Evolutionary conservation across 495 filamentous ascomycete species (phyloP).

Genomic region (Xylaria venustula): DNA sequence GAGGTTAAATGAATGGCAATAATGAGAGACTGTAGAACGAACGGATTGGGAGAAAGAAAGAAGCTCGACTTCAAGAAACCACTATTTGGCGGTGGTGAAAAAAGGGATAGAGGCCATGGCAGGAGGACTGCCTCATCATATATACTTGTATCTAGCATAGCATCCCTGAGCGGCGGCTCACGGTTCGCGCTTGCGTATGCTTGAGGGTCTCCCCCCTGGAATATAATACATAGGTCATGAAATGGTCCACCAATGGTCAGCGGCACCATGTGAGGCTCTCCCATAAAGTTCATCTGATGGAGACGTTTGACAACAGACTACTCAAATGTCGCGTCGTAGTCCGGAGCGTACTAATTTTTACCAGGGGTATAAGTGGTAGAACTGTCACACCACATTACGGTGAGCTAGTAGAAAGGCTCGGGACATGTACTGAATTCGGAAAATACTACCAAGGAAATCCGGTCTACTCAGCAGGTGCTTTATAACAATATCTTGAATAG

Average conservation of each 20-base stretch:
- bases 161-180: background rate
- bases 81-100: conserved; percentile 16
- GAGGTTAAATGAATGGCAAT: conserved; percentile 23
- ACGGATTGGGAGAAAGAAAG: conserved; percentile 13
- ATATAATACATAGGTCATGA: no score
- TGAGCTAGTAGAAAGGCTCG: no score
- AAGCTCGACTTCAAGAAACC: conserved; percentile 22
- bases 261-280: background rate
- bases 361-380: background rate
- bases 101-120: background rate
- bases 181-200: background rate
- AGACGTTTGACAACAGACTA: background rate
- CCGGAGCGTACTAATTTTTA: background rate
- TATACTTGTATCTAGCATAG: conserved; percentile 16
- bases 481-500: background rate
- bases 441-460: background rate
- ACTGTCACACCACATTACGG: background rate
- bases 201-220: background rate
- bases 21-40: conserved; percentile 1
- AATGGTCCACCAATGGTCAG: no score
- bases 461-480: background rate
- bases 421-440: no score
- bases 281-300: background rate
- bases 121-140: conserved; percentile 13
- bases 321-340: background rate